Conservation (phyloP, 1,139 yeast genomes). For the Saccharomyces hybrid region DNA sequence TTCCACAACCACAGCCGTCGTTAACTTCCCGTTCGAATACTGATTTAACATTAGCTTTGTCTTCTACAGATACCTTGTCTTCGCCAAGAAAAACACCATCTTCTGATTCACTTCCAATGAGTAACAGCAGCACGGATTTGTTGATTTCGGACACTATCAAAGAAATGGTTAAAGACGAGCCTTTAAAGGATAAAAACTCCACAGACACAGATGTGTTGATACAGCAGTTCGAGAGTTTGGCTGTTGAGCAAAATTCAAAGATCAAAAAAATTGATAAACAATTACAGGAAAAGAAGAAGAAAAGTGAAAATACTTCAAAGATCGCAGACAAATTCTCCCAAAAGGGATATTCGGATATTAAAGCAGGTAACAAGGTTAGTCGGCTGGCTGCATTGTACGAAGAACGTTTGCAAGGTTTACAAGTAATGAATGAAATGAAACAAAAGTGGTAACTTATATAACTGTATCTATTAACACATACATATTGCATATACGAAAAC, state of each 20-base stretch:
- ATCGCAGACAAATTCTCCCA: constrained; percentile 17
- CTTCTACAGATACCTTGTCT: constrained; percentile 1
- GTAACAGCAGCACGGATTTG: background rate
- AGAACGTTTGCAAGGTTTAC: constrained; percentile 48
- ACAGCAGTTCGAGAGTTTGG: constrained; percentile 1
- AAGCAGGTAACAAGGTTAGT: constrained; percentile 46
- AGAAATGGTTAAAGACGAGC: constrained; percentile 21
- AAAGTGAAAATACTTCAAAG: constrained; percentile 14
- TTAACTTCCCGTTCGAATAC: constrained; percentile 6
- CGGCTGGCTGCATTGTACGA: constrained; percentile 50
- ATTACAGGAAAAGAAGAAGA: constrained; percentile 20
- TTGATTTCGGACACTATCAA: constrained; percentile 12
- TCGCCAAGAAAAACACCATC: constrained; percentile 2
- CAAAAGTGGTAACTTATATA: constrained; percentile 3
- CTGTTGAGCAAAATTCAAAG: constrained; percentile 12
- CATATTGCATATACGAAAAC: background rate
- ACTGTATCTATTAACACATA: background rate
- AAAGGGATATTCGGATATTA: constrained; percentile 42
- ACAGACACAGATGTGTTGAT: background rate
- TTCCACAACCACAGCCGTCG: background rate
- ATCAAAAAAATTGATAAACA: constrained; percentile 28
- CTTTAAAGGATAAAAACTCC: constrained; percentile 4
- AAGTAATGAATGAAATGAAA: constrained; percentile 36
- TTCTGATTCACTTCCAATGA: constrained; percentile 8
- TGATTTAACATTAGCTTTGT: background rate